These are phyloP conservation scores for Arabis hirsuta DNA, from an alignment of 345 rosid species.

Conservation along the genomic window DNA sequence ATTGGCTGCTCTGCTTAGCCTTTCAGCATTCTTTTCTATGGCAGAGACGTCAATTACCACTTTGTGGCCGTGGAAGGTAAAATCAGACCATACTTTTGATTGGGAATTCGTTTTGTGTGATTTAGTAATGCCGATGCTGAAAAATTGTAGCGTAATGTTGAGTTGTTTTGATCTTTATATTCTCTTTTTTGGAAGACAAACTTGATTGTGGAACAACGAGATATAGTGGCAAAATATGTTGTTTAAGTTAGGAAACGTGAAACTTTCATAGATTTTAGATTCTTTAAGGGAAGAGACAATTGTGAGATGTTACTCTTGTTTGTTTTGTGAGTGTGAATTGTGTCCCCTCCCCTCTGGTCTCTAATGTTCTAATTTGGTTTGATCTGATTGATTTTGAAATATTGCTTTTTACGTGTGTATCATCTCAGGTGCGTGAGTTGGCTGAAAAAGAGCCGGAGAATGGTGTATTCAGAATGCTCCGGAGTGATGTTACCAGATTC, in stretches of 20 bases:
- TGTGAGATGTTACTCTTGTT: conserved; percentile 17
- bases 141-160: neutral
- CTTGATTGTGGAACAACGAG: conserved; percentile 13
- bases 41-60: conserved; percentile 96
- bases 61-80: conserved; percentile 96
- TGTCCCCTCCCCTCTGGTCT: neutral
- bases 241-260: neutral
- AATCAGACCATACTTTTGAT: neutral
- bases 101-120: conserved; percentile 1
- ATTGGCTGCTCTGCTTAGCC: conserved; percentile 70
- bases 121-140: neutral
- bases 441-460: conserved; percentile 96
- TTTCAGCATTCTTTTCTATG: conserved; percentile 94
- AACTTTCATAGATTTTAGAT: conserved; percentile 14
- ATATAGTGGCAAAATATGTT: conserved; percentile 15
- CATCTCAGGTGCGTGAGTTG: conserved; percentile 83
- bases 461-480: conserved; percentile 96
- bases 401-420: conserved; percentile 29
- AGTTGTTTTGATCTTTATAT: conserved; percentile 17
- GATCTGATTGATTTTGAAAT: conserved; percentile 36
- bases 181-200: neutral
- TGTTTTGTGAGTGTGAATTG: neutral
- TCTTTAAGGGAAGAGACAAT: neutral
- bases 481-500: conserved; percentile 97
- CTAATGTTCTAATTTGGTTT: conserved; percentile 15